Evolutionary conservation across 495 filamentous ascomycete genomes (phyloP), one percentile per base, ranked within the genome.

Genomic region (Neurospora discreta): DNA sequence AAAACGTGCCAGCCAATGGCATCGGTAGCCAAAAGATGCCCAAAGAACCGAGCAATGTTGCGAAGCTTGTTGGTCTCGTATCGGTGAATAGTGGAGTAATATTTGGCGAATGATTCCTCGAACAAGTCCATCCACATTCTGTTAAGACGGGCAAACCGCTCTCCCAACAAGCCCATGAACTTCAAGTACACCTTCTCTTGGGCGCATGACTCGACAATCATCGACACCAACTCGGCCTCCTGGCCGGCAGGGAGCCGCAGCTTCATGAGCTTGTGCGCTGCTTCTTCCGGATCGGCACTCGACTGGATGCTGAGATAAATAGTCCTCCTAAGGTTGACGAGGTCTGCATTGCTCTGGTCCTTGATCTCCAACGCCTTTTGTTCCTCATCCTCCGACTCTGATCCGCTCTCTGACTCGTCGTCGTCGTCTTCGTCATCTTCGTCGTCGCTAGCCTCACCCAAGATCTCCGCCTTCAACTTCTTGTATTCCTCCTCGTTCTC

Each of bases 221-320:
- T 99, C 6, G 91, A 93, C 10, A 94, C 92, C 69, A 99, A 84
- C 78, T 98, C 95, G 5, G 89, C 83, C 80, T 99, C 95, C 76
- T 94, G 87, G 20, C 95, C 96, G n/a, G 86, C 80, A 5, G 95
- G 96, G 26, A 99, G 85, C 69, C 89, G 92, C 77, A 98, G 83
- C 85, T 94, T 95, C 90, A 97, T 93, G 73, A 97, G 83, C 81
- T 97, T 98, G 84, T 99, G 95, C 74, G 91, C 93, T 70, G 90
- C 92, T 88, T 98, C 96, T 85, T 98, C 95, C 68, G 97, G 96
- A 68, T 95, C 93, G 70, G 93, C 90, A 76, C 90, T 93, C 46
- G 91, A 95, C 92, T 97, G 97, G 80, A 99, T 97, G 11, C 94
- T 98, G 71, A 99, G 84, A 78, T 99, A 99, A 73, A 99, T 98